Evolutionary conservation across 257 asterid species (phyloP), one percentile per base, ranked within the genome.

Genomic region (Solanum corneliomulleri): DNA sequence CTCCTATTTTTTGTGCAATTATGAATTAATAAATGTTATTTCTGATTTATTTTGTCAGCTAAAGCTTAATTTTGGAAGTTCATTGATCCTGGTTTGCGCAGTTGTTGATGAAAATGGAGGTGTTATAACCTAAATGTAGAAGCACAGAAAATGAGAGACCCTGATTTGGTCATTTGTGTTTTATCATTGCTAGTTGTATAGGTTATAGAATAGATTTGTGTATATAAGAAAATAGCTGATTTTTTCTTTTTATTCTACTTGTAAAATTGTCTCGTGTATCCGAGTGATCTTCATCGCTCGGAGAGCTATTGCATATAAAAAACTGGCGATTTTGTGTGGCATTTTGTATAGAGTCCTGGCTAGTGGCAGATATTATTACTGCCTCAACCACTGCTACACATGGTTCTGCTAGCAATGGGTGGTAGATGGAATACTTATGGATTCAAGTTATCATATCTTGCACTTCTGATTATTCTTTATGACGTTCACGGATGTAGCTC

Each of bases 301-400:
- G 94, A 91, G 92, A 91, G 89, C 76, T 90, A 58, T 84, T 90
- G 87, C 78, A 85, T 78, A 42, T 85, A 83, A 90, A 87, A 90
- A 93, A 93, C 95, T 95, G 96, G 97, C 95, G 93, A 92, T 91
- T 89, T 91, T 88, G 91, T 91, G 90, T 89, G 84, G 88, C 91
- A 60, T 42, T 58, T 83, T 88, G 91, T 86, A 90, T 84, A 90
- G 89, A 88, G 88, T 90, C 94, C 93, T 90, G 91, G 94, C 94
- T 87, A 89, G 92, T 89, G 97, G 96, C 93, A 91, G 93, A 91
- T 39, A 88, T 47, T 47, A 62, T 86, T 91, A 89, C 94, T 89
- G 92, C 96, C 94, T 89, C 92, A 93, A 88, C 93, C 91, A 84
- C 91, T 52, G 84, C 88, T 58, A 88, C 92, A 86, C 86, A 89